Evolutionary conservation across 2,329 filamentous ascomycete genomes (phyloP).

Genomic region (Davidsoniella neocaledoniae): DNA sequence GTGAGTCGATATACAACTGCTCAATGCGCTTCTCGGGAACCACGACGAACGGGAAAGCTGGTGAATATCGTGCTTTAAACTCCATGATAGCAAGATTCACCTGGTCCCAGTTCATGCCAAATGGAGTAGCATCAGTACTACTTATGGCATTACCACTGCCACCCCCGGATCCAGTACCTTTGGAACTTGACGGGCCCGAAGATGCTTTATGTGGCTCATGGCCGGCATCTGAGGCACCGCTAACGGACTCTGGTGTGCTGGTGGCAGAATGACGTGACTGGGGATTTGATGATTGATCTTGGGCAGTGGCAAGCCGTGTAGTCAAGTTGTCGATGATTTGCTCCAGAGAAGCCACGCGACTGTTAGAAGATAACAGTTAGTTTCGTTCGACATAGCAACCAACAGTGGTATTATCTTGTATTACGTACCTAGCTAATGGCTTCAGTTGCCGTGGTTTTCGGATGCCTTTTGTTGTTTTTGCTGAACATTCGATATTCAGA

Average conservation of each 20-base stretch:
- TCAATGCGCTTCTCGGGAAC: conserved; percentile 19
- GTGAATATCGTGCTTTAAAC: conserved; percentile 20
- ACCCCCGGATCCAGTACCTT: neutral
- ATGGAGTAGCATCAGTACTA: conserved; percentile 15
- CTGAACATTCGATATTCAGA: conserved; percentile 17
- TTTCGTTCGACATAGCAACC: neutral
- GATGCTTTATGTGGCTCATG: conserved; percentile 4
- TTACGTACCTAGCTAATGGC: conserved; percentile 16
- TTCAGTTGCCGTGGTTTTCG: conserved; percentile 20
- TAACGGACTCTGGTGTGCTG: conserved; percentile 10
- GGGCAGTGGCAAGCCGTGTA: conserved; percentile 2
- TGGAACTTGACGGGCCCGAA: conserved; percentile 3
- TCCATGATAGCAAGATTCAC: conserved; percentile 20
- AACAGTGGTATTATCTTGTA: too few relatives aligned
- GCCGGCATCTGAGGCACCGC: conserved; percentile 7
- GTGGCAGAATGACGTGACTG: conserved; percentile 1
- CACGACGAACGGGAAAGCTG: conserved; percentile 24
- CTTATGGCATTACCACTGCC: neutral
- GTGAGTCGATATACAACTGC: conserved; percentile 20
- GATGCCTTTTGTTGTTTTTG: conserved; percentile 18
- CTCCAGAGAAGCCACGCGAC: conserved; percentile 17
- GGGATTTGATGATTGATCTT: conserved; percentile 1
- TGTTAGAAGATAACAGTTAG: conserved; percentile 1
- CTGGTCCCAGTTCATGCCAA: conserved; percentile 24
- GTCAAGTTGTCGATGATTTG: conserved; percentile 16